Conservation (phyloP, 2,329 filamentous ascomycete species). For the Immersiporthe knoxdaviesiana region DNA sequence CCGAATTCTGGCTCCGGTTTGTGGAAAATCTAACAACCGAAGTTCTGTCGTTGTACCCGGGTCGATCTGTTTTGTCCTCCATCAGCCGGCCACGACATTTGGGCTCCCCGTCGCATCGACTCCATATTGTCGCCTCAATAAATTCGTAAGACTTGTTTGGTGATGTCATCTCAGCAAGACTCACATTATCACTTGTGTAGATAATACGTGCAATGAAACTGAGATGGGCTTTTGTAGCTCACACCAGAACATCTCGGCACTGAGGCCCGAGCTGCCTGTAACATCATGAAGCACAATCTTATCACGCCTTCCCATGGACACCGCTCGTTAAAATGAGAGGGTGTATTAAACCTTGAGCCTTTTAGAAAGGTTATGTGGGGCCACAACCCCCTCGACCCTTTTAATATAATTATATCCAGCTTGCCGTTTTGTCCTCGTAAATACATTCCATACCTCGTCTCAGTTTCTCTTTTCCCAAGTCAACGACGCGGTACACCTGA, state of each 20-base stretch:
- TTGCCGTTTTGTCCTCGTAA: no score
- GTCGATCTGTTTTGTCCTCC: background rate
- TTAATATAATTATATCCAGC: background rate
- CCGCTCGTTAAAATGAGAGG: background rate
- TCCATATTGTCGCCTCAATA: background rate
- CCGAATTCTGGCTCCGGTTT: constrained; percentile 6
- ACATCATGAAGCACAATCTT: background rate
- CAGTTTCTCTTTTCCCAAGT: no score
- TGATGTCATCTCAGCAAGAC: no score
- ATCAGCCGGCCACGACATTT: no score
- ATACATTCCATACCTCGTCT: background rate
- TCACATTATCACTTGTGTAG: no score
- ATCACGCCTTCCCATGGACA: background rate
- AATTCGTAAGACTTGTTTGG: background rate
- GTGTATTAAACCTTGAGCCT: background rate
- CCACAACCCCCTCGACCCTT: background rate
- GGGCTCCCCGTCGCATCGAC: background rate
- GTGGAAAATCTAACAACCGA: constrained; percentile 11
- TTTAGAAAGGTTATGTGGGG: background rate
- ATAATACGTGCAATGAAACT: no score
- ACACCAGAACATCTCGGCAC: background rate
- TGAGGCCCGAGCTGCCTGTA: background rate
- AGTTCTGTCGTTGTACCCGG: background rate
- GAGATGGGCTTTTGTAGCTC: background rate
- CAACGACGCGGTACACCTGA: background rate